These are phyloP conservation scores for Elsinoe ampelina DNA, from an alignment of 2,329 filamentous ascomycete genomes.

Conservation along the genomic window DNA sequence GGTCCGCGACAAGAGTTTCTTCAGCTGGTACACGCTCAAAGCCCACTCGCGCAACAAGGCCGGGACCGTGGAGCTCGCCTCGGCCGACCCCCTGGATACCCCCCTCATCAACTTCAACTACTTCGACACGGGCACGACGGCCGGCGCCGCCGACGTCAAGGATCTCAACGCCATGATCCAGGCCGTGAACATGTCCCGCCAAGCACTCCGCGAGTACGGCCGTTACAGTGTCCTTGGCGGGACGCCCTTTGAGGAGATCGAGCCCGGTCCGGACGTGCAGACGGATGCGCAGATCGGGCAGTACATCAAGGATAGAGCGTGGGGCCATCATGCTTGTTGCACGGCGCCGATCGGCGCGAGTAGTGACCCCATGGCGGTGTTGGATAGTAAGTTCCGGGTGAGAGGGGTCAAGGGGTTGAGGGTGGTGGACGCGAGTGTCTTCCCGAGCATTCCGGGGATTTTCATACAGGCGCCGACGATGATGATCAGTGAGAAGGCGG, in stretches of 20 bases:
- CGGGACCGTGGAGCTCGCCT: constrained; percentile 53
- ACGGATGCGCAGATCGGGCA: constrained; percentile 38
- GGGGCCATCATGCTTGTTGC: constrained; percentile 50
- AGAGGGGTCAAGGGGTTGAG: constrained; percentile 46
- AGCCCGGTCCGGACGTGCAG: constrained; percentile 34
- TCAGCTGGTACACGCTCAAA: constrained; percentile 48
- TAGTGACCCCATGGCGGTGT: constrained; percentile 45
- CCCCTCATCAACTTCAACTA: constrained; percentile 57
- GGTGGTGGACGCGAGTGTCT: constrained; percentile 54
- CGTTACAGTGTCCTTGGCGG: constrained; percentile 31
- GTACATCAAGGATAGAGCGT: constrained; percentile 42
- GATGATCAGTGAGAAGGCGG: constrained; percentile 53
- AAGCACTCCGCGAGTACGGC: constrained; percentile 22
- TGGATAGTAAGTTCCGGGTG: constrained; percentile 50
- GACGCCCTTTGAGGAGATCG: constrained; percentile 35
- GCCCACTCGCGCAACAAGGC: constrained; percentile 52
- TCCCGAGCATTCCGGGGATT: constrained; percentile 47
- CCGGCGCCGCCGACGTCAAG: constrained; percentile 29
- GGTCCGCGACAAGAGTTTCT: constrained; percentile 36
- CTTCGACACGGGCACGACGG: constrained; percentile 38
- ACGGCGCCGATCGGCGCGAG: constrained; percentile 48
- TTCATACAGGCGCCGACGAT: constrained; percentile 45
- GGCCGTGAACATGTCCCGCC: constrained; percentile 38
- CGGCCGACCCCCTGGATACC: constrained; percentile 52
- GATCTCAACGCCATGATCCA: constrained; percentile 49